Evolutionary conservation across 805 yeast species (phyloP).

Genomic region (Saccharomycopsis sp.): DNA sequence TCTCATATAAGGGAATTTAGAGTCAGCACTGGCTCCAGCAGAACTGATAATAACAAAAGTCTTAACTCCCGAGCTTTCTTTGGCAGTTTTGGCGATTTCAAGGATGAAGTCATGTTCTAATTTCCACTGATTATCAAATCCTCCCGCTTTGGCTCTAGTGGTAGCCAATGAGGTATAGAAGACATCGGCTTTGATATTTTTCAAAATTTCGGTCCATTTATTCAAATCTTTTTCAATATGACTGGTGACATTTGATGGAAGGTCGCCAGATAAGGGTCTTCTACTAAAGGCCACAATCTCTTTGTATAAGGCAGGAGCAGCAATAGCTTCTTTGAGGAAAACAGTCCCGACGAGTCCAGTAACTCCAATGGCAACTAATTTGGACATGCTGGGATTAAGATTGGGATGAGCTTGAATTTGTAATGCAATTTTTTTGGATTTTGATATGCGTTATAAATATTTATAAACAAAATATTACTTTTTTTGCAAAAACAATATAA

Average conservation of each 20-base stretch:
- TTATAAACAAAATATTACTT: no score
- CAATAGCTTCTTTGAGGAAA: constrained; percentile 38
- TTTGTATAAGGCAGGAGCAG: constrained; percentile 26
- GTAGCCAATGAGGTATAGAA: constrained; percentile 68
- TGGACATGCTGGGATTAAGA: constrained; percentile 13
- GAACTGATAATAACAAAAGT: constrained; percentile 63
- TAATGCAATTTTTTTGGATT: no score
- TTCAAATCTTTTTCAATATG: constrained; percentile 35
- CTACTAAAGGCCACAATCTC: constrained; percentile 43
- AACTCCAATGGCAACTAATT: constrained; percentile 47
- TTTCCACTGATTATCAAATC: constrained; percentile 53
- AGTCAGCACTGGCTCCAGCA: constrained; percentile 46
- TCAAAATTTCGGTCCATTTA: constrained; percentile 39
- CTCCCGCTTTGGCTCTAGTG: constrained; percentile 62
- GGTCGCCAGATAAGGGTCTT: constrained; percentile 21
- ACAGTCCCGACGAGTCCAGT: constrained; percentile 70
- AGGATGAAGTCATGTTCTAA: constrained; percentile 70
- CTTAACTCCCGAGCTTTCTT: constrained; percentile 45
- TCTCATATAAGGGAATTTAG: constrained; percentile 49
- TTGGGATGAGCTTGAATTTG: no score
- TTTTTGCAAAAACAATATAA: no score
- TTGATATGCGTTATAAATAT: no score
- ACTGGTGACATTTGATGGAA: constrained; percentile 25
- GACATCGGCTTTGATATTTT: constrained; percentile 23
- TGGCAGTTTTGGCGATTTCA: constrained; percentile 64